Base-by-base conservation (phyloP, 2,329 filamentous ascomycete species). In the Neonectria punicea region DNA sequence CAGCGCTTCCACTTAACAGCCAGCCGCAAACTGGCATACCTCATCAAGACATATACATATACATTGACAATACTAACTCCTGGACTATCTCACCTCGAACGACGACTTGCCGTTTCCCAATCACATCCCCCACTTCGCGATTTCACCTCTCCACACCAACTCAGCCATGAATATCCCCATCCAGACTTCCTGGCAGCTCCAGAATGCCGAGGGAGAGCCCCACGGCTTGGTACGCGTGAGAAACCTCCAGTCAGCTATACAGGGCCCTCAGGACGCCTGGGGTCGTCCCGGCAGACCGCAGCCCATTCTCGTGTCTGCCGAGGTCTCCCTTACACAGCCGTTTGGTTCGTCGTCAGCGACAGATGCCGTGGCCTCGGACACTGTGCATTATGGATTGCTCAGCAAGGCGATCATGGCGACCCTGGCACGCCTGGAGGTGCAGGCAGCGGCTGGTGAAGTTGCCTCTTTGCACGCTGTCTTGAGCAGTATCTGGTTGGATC, bases 311-410 rank as follows among this genome's bases (percentile, higher is more conserved):
- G 72, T 93, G 9, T 90, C 89, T 5, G 85, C 88, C 36, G 83
- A 85, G 20, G 82, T 93, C 4, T 84, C 82, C 3, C 84, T 93
- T 65, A 76, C 79, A 14, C 74, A 80, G 8, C 77, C 84, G 0
- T 93, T 93, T 73, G 80, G 80, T 53, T 82, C 84, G 0, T 87
- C 90, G 1, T 88, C 89, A 0, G 73, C 82, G 1, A 77, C 78
- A 5, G 92, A 94, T 79, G 80, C 80, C 9, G 85, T 94, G 36
- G 85, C 88, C 50, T 78, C 79, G n/a, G 91, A 91, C 74, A 94
- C 92, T 2, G 87, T 93, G 25, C 90, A 94, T 80, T 94, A 94
- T 73, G 92, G 92, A 2, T 84, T 81, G 10, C 82, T 94, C 14
- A 90, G 88, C 80, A 93, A 93, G 79, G 82, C 83, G 0, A 82